A percentile compares a stretch with the other conserved stretches of the same genome.
These are phyloP conservation scores for Licmophora abbreviata DNA, from an alignment of 108 stramenopile species.

Conservation along the genomic window DNA sequence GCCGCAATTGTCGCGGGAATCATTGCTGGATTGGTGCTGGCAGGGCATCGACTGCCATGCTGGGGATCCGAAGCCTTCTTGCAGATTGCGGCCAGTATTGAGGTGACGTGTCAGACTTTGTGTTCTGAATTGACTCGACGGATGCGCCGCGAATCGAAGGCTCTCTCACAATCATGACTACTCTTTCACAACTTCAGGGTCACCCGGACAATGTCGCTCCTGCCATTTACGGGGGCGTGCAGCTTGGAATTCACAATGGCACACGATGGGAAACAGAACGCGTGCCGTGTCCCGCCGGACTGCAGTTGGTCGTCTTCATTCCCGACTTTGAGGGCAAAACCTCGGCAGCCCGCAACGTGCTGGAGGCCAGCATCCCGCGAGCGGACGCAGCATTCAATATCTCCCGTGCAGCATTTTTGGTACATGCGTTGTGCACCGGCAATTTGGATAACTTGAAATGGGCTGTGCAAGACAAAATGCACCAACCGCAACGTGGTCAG, in stretches of 20 bases:
- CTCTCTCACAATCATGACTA: not conserved
- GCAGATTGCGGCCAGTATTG: slow-evolving; percentile 95
- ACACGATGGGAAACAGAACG: slow-evolving; percentile 94
- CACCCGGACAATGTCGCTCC: slow-evolving; percentile 99
- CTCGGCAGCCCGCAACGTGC: slow-evolving; percentile 77
- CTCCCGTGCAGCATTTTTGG: slow-evolving; percentile 91
- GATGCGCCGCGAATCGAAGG: too few species aligned
- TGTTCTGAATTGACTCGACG: too few species aligned
- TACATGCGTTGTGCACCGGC: slow-evolving; percentile 82
- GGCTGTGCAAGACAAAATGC: slow-evolving; percentile 91
- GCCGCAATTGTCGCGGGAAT: slow-evolving; percentile 98
- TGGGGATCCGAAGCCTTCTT: slow-evolving; percentile 94
- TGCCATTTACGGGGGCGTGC: slow-evolving; percentile 97
- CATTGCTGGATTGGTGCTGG: slow-evolving; percentile 93
- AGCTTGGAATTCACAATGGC: slow-evolving; percentile 96
- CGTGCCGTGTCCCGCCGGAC: slow-evolving; percentile 77
- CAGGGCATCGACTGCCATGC: slow-evolving; percentile 92
- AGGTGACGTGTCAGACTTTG: too few species aligned
- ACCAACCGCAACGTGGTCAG: slow-evolving; percentile 95
- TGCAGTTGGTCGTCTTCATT: slow-evolving; percentile 95
- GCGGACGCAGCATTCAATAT: slow-evolving; percentile 95
- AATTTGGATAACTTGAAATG: slow-evolving; percentile 90
- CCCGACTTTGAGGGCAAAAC: slow-evolving; percentile 97
- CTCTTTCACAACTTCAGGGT: slow-evolving; percentile 35
- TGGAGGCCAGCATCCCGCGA: slow-evolving; percentile 65